Evolutionary conservation across 108 stramenopile genomes (phyloP).

Genomic region (Cylindrotheca fusiformis): DNA sequence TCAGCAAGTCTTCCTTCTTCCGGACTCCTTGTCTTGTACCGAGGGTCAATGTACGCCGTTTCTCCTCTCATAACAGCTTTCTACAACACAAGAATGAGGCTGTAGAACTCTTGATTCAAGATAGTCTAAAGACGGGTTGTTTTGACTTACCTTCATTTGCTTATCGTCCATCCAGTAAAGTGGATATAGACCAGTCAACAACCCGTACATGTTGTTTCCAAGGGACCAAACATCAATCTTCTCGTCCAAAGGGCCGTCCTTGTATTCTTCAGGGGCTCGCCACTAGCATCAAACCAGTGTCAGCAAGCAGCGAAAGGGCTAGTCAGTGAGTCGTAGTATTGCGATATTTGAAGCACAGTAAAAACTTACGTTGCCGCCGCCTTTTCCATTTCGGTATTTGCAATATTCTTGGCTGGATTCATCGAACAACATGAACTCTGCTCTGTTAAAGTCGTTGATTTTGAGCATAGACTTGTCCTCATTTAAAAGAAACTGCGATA

Average conservation of each 20-base stretch:
- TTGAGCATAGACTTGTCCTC: conserved; percentile 46
- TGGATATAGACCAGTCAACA: conserved; percentile 58
- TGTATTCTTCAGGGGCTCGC: conserved; percentile 69
- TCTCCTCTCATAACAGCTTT: conserved; percentile 32
- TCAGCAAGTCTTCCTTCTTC: conserved; percentile 48
- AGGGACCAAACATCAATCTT: conserved; percentile 70
- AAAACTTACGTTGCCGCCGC: conserved; percentile 21
- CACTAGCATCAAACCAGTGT: conserved; percentile 35
- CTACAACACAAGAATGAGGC: neutral
- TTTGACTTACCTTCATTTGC: conserved; percentile 7
- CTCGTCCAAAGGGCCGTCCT: conserved; percentile 47
- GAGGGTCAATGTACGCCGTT: conserved; percentile 51
- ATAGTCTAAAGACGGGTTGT: neutral
- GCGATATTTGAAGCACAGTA: too few relatives aligned
- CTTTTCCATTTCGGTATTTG: conserved; percentile 48
- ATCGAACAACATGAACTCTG: conserved; percentile 65
- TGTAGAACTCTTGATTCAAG: neutral
- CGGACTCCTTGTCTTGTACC: conserved; percentile 47
- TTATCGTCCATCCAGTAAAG: conserved; percentile 56
- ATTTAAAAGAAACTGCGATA: conserved; percentile 54
- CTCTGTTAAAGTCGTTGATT: conserved; percentile 83
- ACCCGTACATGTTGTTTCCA: conserved; percentile 67
- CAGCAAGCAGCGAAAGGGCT: too few relatives aligned
- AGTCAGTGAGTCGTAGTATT: too few relatives aligned
- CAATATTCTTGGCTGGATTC: conserved; percentile 51